Percentiles rank a stretch among this genome's conserved stretches.
Conservation (phyloP, 2,329 filamentous ascomycete species). For the Arachnopeziza araneosa region DNA sequence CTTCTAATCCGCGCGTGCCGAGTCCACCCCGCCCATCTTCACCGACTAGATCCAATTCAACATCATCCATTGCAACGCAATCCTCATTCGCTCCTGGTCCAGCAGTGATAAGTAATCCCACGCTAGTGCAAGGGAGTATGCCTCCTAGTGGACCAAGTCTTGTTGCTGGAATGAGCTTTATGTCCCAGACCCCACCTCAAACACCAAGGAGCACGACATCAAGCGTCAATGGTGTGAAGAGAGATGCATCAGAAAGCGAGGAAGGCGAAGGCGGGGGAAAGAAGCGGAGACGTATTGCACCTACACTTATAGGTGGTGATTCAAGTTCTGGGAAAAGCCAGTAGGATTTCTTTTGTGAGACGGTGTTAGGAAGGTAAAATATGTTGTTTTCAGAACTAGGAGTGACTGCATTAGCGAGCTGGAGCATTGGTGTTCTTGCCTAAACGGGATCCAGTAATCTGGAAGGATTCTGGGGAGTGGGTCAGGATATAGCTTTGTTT, state of each 20-base stretch:
- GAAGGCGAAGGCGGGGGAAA: slow-evolving; percentile 50
- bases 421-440: background rate
- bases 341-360: background rate
- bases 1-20: slow-evolving; percentile 48
- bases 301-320: slow-evolving; percentile 38
- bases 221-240: slow-evolving; percentile 49
- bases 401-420: background rate
- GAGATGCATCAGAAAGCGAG: slow-evolving; percentile 46
- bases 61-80: slow-evolving; percentile 72
- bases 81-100: slow-evolving; percentile 35
- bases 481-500: background rate
- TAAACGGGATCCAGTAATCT: background rate
- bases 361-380: background rate
- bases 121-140: slow-evolving; percentile 70
- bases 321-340: background rate
- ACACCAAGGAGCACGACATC: slow-evolving; percentile 65
- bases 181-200: slow-evolving; percentile 73
- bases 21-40: slow-evolving; percentile 63
- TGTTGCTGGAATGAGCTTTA: slow-evolving; percentile 26
- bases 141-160: slow-evolving; percentile 71
- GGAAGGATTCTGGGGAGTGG: background rate
- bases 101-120: slow-evolving; percentile 66
- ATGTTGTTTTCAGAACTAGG: background rate
- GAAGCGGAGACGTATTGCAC: slow-evolving; percentile 67
- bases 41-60: slow-evolving; percentile 78